phyloP scores from a whole-genome alignment of 1,284 basidiomycete species.

The Trichosporon coremiiforme region DNA sequence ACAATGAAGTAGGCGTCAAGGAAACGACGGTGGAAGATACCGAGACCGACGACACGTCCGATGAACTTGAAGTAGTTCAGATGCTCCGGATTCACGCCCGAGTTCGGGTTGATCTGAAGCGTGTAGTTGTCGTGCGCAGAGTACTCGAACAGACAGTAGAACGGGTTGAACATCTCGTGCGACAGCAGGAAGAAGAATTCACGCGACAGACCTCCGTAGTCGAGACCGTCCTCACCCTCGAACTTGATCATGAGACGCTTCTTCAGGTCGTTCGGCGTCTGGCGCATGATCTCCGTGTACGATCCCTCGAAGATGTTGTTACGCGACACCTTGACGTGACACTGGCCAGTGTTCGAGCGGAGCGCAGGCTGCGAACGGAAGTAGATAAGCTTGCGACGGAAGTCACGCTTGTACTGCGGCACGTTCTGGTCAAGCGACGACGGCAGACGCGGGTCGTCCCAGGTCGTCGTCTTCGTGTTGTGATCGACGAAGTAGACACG shows the following conservation, averaged over 20 bases:
- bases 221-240: constrained; percentile 96
- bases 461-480: constrained; percentile 88
- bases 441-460: constrained; percentile 91
- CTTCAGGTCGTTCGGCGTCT: constrained; percentile 92
- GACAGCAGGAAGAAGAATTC: constrained; percentile 99
- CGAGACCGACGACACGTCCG: constrained; percentile 87
- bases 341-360: constrained; percentile 84
- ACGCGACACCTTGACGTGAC: constrained; percentile 92
- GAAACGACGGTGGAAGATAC: constrained; percentile 98
- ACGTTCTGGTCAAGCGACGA: constrained; percentile 75
- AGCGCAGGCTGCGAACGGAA: constrained; percentile 97
- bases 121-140: constrained; percentile 99
- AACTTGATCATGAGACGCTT: constrained; percentile 98
- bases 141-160: constrained; percentile 99
- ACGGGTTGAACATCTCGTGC: constrained; percentile 98
- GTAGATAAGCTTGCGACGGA: constrained; percentile 96
- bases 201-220: constrained; percentile 96
- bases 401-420: constrained; percentile 99
- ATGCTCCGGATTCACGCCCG: constrained; percentile 97
- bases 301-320: constrained; percentile 95
- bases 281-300: constrained; percentile 89
- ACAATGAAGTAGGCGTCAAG: constrained; percentile 98
- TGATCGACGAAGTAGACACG: constrained; percentile 97
- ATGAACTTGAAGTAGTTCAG: constrained; percentile 99
- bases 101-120: constrained; percentile 95